Evolutionary conservation across 2,329 filamentous ascomycete species (phyloP), one percentile per base, ranked within the genome.

Genomic region (Basipetospora chlamydospora): DNA sequence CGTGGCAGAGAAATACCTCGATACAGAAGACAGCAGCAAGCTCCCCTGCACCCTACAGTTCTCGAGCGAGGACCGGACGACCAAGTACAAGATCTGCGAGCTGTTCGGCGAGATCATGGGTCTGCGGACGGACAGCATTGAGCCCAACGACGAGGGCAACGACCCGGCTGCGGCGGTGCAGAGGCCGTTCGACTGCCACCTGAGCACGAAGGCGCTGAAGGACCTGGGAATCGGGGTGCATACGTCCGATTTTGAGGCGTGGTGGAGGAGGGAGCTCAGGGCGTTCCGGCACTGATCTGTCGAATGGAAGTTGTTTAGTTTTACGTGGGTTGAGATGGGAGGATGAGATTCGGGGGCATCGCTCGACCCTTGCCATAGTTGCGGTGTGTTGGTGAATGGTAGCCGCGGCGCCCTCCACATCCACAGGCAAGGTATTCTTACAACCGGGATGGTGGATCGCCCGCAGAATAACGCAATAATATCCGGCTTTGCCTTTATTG

Each of bases 81-180:
- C 86, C 32, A 94, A 94, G 61, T 92, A 87, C 55, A 77, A 88
- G 54, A 93, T 95, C 39, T 87, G 82, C 53, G 62, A 83, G 57
- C 60, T 69, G 8, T 77, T 94, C 50, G 80, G 75, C 4, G 75
- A 85, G 41, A 83, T 93, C 40, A 76, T 92, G 67, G 83, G 79
- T 1, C 52, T 92, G 38, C 68, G 80, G 9, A 63, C 79, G 15
- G 70, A 74, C 32, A 69, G 70, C 6, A 77, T 94, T 55, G 66
- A 72, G 47, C 62, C 79, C 8, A 79, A 84, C 48, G 70, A 74
- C 17, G 66, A 81, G 47, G 80, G 80, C 26, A 80, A 81, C 52
- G 78, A 83, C 44, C 74, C 77, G 5, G 76, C 73, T 42, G 73
- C 78, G 30, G 66, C 67, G 16, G 81, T 86, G 1, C 73, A 86